These are phyloP conservation scores for Wickerhamomyces chaumierensis DNA, from an alignment of 805 yeast species.

Conservation along the genomic window DNA sequence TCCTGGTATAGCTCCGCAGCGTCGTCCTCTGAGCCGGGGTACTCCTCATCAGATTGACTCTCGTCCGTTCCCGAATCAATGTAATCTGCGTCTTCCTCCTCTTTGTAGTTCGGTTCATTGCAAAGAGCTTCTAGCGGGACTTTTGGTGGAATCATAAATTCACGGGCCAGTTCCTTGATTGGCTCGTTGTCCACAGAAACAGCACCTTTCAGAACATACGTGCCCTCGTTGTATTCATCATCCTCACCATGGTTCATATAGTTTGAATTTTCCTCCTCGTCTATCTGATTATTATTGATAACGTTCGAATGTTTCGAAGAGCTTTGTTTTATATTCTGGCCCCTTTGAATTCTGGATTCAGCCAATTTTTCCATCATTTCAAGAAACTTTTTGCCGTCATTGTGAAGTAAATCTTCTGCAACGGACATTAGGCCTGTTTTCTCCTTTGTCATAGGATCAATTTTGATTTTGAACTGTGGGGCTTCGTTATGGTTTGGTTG, in stretches of 20 bases:
- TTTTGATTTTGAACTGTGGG: no score
- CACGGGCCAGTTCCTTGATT: neutral
- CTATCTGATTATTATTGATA: conserved; percentile 15
- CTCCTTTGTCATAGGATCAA: conserved; percentile 4
- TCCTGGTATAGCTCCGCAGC: conserved; percentile 8
- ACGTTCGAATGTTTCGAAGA: conserved; percentile 8
- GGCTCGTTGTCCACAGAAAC: conserved; percentile 5
- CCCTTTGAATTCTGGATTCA: conserved; percentile 30
- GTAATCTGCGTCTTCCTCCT: conserved; percentile 8
- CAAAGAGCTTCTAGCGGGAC: conserved; percentile 2
- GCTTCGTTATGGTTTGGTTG: no score
- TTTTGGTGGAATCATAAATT: conserved; percentile 1
- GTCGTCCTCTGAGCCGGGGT: conserved; percentile 7
- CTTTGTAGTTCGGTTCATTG: conserved; percentile 16
- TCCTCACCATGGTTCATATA: conserved; percentile 18
- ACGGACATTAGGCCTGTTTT: conserved; percentile 40
- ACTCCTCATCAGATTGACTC: conserved; percentile 10
- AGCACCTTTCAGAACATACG: neutral
- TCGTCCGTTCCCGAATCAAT: conserved; percentile 1
- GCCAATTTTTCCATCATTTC: conserved; percentile 74
- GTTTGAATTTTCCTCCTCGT: conserved; percentile 18
- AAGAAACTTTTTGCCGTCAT: conserved; percentile 68
- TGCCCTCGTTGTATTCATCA: conserved; percentile 5
- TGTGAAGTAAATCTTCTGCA: conserved; percentile 70
- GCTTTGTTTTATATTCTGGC: conserved; percentile 8